Percentiles rank a stretch among this genome's conserved stretches.
These are phyloP conservation scores for Vanrija sp. DNA, from an alignment of 1,284 basidiomycete genomes.

Conservation along the genomic window DNA sequence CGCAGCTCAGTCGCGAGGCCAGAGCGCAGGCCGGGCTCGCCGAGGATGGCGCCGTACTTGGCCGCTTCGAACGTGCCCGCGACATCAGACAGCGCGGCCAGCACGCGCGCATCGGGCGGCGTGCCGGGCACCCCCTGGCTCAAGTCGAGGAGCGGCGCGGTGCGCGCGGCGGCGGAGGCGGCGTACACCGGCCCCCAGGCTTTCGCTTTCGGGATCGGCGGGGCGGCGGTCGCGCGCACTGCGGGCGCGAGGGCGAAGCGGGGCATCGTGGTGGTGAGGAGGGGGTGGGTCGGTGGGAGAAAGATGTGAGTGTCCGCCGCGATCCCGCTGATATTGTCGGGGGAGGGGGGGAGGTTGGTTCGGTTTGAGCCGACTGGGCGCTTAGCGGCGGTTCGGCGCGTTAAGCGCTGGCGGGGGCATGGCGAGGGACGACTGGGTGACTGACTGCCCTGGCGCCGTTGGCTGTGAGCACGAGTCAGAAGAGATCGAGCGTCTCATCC, in stretches of 20 bases:
- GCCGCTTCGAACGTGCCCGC: conserved; percentile 53
- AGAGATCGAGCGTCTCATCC: too few species aligned
- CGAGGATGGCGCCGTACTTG: conserved; percentile 66
- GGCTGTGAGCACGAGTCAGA: too few species aligned
- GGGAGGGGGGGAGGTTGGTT: too few species aligned
- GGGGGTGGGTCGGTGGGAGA: too few species aligned
- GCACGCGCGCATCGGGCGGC: conserved; percentile 59
- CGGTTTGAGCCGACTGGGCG: too few species aligned
- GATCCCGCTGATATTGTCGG: too few species aligned
- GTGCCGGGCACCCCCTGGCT: conserved; percentile 67
- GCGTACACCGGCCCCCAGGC: conserved; percentile 60
- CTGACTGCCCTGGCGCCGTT: too few species aligned
- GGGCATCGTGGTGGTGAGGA: conserved; percentile 2
- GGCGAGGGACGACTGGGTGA: too few species aligned
- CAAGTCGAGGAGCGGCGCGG: conserved; percentile 63
- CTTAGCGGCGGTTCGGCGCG: too few species aligned
- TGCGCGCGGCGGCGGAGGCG: conserved; percentile 57
- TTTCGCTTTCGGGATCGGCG: conserved; percentile 62
- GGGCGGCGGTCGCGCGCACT: conserved; percentile 31
- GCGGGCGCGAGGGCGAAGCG: conserved; percentile 29
- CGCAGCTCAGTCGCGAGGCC: conserved; percentile 66
- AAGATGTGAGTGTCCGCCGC: too few species aligned
- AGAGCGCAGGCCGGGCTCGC: conserved; percentile 59
- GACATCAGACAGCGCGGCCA: conserved; percentile 55
- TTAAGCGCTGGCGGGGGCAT: too few species aligned